A percentile compares a stretch with the other conserved stretches of the same genome.
These are phyloP conservation scores for Calonectria pseudoturangicola DNA, from an alignment of 2,329 filamentous ascomycete genomes.

Conservation along the genomic window DNA sequence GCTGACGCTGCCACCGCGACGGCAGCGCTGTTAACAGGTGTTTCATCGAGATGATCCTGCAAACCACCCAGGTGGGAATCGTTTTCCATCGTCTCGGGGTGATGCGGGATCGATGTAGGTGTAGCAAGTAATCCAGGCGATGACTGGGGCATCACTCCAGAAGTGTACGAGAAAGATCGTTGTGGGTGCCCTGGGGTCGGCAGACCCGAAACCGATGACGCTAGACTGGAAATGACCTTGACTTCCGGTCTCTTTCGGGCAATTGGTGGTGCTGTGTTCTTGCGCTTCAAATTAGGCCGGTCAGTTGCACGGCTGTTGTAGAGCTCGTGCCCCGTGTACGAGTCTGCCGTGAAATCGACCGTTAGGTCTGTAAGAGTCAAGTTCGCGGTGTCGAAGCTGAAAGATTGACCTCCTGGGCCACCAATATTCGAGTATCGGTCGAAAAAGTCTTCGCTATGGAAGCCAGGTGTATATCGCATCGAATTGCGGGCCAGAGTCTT, in stretches of 20 bases:
- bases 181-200: constrained; percentile 59
- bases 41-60: constrained; percentile 60
- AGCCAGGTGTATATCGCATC: constrained; percentile 85
- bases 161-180: constrained; percentile 62
- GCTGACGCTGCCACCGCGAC: constrained; percentile 61
- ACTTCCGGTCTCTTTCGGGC: constrained; percentile 64
- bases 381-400: constrained; percentile 83
- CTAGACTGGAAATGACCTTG: constrained; percentile 57
- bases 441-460: constrained; percentile 92
- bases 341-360: constrained; percentile 76
- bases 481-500: constrained; percentile 79
- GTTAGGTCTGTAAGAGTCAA: constrained; percentile 81
- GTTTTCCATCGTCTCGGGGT: constrained; percentile 58
- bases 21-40: constrained; percentile 58
- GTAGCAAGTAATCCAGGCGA: constrained; percentile 63
- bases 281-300: constrained; percentile 69
- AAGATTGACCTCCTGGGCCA: constrained; percentile 74
- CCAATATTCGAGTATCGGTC: constrained; percentile 81
- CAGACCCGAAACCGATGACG: constrained; percentile 52
- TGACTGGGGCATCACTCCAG: constrained; percentile 60
- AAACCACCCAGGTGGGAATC: constrained; percentile 57
- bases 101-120: constrained; percentile 60
- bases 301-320: constrained; percentile 64
- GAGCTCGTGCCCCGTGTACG: constrained; percentile 69
- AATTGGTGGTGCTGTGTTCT: constrained; percentile 64